Percentiles rank a stretch among this genome's conserved stretches.
These are phyloP conservation scores for Aspergillus ellipticus DNA, from an alignment of 495 filamentous ascomycete species.

Conservation along the genomic window DNA sequence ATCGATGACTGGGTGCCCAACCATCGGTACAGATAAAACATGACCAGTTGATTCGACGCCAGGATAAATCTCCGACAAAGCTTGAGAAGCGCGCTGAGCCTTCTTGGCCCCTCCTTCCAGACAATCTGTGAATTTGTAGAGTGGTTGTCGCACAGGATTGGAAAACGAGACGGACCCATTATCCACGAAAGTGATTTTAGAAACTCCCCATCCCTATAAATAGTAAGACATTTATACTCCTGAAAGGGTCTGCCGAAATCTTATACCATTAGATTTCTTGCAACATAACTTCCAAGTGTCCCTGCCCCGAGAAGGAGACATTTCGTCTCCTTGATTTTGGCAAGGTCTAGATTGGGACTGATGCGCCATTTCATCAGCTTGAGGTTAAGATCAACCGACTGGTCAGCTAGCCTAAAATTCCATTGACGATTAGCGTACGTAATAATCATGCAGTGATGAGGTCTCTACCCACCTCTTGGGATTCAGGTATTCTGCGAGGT, in stretches of 20 bases:
- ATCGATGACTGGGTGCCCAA: slow-evolving; percentile 80
- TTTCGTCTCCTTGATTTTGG: slow-evolving; percentile 82
- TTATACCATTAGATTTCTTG: slow-evolving; percentile 72
- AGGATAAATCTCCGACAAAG: slow-evolving; percentile 82
- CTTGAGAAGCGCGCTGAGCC: slow-evolving; percentile 74
- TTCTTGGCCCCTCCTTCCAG: slow-evolving; percentile 81
- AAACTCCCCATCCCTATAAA: slow-evolving; percentile 82
- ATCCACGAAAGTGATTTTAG: slow-evolving; percentile 93
- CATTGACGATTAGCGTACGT: neutral
- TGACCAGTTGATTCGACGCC: slow-evolving; percentile 78
- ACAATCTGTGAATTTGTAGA: slow-evolving; percentile 89
- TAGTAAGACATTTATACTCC: neutral
- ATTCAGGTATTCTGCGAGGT: slow-evolving; percentile 89
- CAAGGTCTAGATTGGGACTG: slow-evolving; percentile 80
- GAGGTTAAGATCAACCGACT: slow-evolving; percentile 94
- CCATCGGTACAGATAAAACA: slow-evolving; percentile 86
- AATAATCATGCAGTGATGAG: neutral
- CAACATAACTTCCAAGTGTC: slow-evolving; percentile 90
- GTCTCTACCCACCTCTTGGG: slow-evolving; percentile 52
- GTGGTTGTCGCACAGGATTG: slow-evolving; percentile 93
- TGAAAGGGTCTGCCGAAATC: neutral
- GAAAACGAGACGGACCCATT: slow-evolving; percentile 93
- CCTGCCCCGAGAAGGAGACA: slow-evolving; percentile 94
- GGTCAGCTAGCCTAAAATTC: slow-evolving; percentile 67
- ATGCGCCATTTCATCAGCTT: slow-evolving; percentile 99